Base-by-base conservation (phyloP, 768 basidiomycete genomes). In the Pleurotus sapidus region DNA sequence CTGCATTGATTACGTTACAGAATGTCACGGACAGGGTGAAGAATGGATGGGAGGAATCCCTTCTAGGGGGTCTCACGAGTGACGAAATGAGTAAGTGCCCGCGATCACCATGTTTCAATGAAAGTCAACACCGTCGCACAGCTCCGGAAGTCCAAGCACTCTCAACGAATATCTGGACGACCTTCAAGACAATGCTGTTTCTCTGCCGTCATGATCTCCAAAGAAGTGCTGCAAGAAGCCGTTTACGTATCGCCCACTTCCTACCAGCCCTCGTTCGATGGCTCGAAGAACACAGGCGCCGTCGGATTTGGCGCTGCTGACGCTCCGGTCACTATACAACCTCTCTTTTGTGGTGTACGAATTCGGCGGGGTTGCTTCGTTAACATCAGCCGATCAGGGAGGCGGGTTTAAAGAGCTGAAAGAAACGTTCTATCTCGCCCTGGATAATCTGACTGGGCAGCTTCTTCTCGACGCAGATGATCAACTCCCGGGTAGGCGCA, bases 171-270 rank as follows among this genome's bases (percentile, higher is more conserved):
- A 74, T 86, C 7, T 93, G 91, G 91, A 72, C 73, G 2, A 75
- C 81, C 23, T 76, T 91, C 64, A 93, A 92, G 69, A 89, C 86
- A 0, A 67, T 91, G 0, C 73, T 93, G n/a, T 93, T 93, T 93
- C 69, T 80, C 82, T 24, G 81, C 71, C 3, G 75, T 92, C 45
- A 87, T 91, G 85, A 68, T 93, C 18, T 71, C 82, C 3, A 87
- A 91, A 59, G 77, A 84, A 5, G 73, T 83, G 7, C 75, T 93
- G 18, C 78, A 79, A 6, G 70, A 82, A 1, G 69, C 82, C 4
- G 70, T 86, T 23, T 90, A 81, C 64, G 65, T 81, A 20, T 74
- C 79, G 7, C 78, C 84, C 15, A 58, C 65, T 61, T 64, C 37
- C 57, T 59, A 37, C n/a, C 59, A 23, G 58, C 60, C 30, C 45